phyloP scores from a whole-genome alignment of 768 basidiomycete genomes.

The Boletus eberwhitei region DNA sequence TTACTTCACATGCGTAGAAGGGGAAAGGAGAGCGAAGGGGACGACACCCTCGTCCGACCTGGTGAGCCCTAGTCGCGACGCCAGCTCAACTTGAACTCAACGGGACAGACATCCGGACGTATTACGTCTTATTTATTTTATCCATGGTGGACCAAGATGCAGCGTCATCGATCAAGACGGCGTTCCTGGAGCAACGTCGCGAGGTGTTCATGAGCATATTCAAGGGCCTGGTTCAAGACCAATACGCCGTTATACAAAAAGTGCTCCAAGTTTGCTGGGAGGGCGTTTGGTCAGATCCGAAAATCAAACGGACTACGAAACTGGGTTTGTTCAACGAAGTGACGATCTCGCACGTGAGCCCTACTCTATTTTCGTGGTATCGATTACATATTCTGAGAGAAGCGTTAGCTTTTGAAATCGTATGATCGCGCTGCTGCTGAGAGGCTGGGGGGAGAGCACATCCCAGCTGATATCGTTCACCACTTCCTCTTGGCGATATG shows the following conservation, averaged over 20 bases:
- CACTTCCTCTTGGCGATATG: slow-evolving; percentile 86
- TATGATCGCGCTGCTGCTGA: slow-evolving; percentile 61
- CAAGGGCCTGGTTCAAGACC: slow-evolving; percentile 67
- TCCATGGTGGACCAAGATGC: slow-evolving; percentile 60
- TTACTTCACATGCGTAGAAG: slow-evolving; percentile 69
- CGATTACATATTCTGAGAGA: background rate
- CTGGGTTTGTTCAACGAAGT: slow-evolving; percentile 67
- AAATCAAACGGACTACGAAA: slow-evolving; percentile 68
- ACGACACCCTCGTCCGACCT: slow-evolving; percentile 49
- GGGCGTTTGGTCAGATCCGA: slow-evolving; percentile 71
- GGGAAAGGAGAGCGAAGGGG: slow-evolving; percentile 38
- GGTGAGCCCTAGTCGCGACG: slow-evolving; percentile 37
- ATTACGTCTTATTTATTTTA: slow-evolving; percentile 69
- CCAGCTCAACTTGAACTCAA: background rate
- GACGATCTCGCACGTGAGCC: slow-evolving; percentile 58
- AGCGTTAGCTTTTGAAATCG: slow-evolving; percentile 61
- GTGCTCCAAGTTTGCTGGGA: slow-evolving; percentile 76
- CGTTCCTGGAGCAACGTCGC: slow-evolving; percentile 69
- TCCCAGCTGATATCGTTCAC: slow-evolving; percentile 77
- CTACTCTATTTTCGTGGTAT: background rate
- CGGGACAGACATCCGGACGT: slow-evolving; percentile 60
- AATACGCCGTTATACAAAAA: slow-evolving; percentile 54
- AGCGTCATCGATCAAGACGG: slow-evolving; percentile 50
- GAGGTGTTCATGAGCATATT: slow-evolving; percentile 67
- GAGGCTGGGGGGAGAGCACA: slow-evolving; percentile 44